These are phyloP conservation scores for Pneumocystis carinii DNA, from an alignment of 1,139 yeast species.

Conservation along the genomic window DNA sequence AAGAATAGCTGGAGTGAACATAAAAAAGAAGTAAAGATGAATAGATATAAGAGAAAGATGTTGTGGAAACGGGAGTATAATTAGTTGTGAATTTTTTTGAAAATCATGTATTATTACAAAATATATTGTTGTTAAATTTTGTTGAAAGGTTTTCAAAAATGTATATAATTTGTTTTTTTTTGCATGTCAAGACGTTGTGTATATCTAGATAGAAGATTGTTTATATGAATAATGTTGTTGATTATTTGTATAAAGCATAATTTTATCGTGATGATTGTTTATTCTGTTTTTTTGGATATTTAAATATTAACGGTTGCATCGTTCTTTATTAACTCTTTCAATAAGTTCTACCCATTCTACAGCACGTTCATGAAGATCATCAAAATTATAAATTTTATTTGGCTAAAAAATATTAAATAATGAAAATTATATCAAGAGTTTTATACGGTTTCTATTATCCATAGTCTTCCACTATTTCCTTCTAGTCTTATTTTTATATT, in stretches of 20 bases:
- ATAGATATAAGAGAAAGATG: conserved; percentile 4
- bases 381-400: conserved; percentile 8
- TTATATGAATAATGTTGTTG: not conserved
- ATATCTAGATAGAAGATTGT: not conserved
- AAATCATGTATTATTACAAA: not conserved
- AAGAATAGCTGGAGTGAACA: conserved; percentile 7
- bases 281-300: not conserved
- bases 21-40: conserved; percentile 4
- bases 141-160: not conserved
- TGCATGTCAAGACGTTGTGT: not conserved
- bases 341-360: conserved; percentile 9
- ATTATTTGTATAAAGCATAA: not conserved
- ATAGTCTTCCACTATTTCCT: conserved; percentile 1
- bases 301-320: not conserved
- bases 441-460: conserved; percentile 2
- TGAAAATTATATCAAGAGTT: conserved; percentile 2
- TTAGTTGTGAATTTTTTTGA: not conserved
- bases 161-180: not conserved
- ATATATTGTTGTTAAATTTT: not conserved
- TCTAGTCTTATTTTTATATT: conserved; percentile 1
- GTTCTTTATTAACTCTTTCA: conserved; percentile 6
- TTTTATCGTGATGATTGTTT: not conserved
- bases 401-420: conserved; percentile 6
- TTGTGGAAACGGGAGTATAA: conserved; percentile 4
- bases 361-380: conserved; percentile 7